Evolutionary conservation across 768 basidiomycete species (phyloP).

Genomic region (Amyloporia xantha): DNA sequence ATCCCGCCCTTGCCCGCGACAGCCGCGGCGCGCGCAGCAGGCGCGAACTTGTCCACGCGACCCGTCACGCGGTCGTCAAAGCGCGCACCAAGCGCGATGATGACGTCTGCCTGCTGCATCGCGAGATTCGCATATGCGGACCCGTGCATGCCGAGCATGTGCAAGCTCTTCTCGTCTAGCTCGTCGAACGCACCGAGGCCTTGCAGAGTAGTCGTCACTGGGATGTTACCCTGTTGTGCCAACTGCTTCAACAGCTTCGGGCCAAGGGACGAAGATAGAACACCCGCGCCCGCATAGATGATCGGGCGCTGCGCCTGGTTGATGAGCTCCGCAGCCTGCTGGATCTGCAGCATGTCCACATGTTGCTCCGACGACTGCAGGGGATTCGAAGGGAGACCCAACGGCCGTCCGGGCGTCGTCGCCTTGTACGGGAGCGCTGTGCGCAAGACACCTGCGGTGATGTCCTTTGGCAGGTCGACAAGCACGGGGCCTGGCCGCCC

Average conservation of each 20-base stretch:
- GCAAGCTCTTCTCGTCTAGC: slow-evolving; percentile 73
- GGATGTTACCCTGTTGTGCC: slow-evolving; percentile 83
- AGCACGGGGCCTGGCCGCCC: slow-evolving; percentile 97
- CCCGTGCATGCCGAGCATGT: slow-evolving; percentile 99
- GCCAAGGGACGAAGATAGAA: slow-evolving; percentile 76
- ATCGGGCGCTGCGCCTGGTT: slow-evolving; percentile 87
- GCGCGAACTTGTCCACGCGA: slow-evolving; percentile 84
- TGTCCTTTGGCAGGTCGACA: slow-evolving; percentile 98
- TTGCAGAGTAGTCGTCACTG: slow-evolving; percentile 94
- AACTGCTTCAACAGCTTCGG: slow-evolving; percentile 78
- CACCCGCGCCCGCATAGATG: slow-evolving; percentile 90
- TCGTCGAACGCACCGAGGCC: slow-evolving; percentile 97
- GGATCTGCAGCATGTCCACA: slow-evolving; percentile 59
- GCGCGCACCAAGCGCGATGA: slow-evolving; percentile 93
- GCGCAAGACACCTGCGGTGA: slow-evolving; percentile 88
- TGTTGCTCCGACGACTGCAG: slow-evolving; percentile 49
- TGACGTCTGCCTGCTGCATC: slow-evolving; percentile 95
- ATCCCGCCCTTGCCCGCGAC: slow-evolving; percentile 85
- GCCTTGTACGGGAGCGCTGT: slow-evolving; percentile 80
- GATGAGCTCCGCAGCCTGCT: slow-evolving; percentile 84
- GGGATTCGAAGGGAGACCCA: slow-evolving; percentile 72
- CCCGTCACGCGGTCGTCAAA: slow-evolving; percentile 99
- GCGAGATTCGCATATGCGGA: slow-evolving; percentile 95
- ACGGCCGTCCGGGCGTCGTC: slow-evolving; percentile 72
- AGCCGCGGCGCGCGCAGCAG: slow-evolving; percentile 83